These are phyloP conservation scores for Candida pseudoviswanathii DNA, from an alignment of 1,139 yeast species.

Conservation along the genomic window DNA sequence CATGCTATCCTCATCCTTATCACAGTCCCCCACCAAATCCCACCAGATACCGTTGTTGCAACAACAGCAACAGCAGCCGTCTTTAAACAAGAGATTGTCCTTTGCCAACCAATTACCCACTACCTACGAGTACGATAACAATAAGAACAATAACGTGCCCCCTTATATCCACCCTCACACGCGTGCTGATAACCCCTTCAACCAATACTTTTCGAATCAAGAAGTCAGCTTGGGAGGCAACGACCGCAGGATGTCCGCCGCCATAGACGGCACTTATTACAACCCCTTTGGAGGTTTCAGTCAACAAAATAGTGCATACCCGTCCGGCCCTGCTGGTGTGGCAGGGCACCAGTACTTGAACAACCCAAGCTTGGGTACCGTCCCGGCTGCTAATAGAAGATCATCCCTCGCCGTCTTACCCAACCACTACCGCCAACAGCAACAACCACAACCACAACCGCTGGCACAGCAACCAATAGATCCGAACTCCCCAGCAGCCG, in stretches of 20 bases:
- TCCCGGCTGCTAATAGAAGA: conserved; percentile 24
- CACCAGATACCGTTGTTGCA: conserved; percentile 27
- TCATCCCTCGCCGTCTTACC: conserved; percentile 40
- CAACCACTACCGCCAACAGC: conserved; percentile 22
- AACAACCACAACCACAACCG: conserved; percentile 13
- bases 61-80: conserved; percentile 25
- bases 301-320: conserved; percentile 13
- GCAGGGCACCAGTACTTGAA: conserved; percentile 11
- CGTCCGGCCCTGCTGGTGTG: conserved; percentile 9
- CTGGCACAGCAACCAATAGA: conserved; percentile 7
- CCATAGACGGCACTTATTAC: conserved; percentile 33
- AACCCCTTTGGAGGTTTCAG: conserved; percentile 13
- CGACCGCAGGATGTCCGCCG: conserved; percentile 49
- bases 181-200: conserved; percentile 51
- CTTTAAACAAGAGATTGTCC: conserved; percentile 36
- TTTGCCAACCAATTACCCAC: conserved; percentile 53
- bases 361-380: conserved; percentile 9
- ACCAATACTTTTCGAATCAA: conserved; percentile 45
- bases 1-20: conserved; percentile 15
- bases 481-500: conserved; percentile 10
- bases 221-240: conserved; percentile 34
- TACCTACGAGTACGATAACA: conserved; percentile 46
- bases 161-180: conserved; percentile 49
- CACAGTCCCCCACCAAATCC: conserved; percentile 36
- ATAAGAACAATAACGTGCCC: conserved; percentile 17